Conservation (phyloP, 2,329 filamentous ascomycete genomes). For the Penicillium glabrum region DNA sequence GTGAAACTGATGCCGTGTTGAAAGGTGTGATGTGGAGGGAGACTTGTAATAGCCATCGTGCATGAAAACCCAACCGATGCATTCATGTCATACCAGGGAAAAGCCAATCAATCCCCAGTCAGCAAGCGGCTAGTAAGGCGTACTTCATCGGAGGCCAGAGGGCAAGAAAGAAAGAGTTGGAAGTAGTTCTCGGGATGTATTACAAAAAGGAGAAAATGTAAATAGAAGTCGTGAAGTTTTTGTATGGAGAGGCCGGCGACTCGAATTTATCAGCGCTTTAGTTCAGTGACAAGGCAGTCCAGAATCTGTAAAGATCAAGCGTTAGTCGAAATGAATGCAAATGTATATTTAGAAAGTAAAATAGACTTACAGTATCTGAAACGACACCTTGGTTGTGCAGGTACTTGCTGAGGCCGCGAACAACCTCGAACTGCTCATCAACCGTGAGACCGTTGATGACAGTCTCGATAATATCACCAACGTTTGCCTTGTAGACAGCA, state of each 20-base stretch:
- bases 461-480: conserved; percentile 84
- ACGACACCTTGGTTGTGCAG: conserved; percentile 63
- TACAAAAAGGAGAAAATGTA: conserved; percentile 12
- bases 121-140: conserved; percentile 2
- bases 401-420: conserved; percentile 62
- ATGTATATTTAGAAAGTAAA: too few species aligned
- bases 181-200: conserved; percentile 9
- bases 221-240: conserved; percentile 14
- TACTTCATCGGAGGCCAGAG: neutral
- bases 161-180: conserved; percentile 1
- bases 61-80: conserved; percentile 2
- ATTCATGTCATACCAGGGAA: conserved; percentile 13
- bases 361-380: conserved; percentile 50
- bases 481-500: conserved; percentile 78
- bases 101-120: conserved; percentile 4
- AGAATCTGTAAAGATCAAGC: conserved; percentile 26
- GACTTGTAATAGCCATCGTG: conserved; percentile 10
- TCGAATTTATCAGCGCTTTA: conserved; percentile 30
- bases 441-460: conserved; percentile 84
- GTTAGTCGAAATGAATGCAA: conserved; percentile 14
- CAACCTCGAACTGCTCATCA: conserved; percentile 85
- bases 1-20: conserved; percentile 9
- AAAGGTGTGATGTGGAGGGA: conserved; percentile 8
- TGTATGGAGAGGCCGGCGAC: neutral
- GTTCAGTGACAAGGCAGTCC: conserved; percentile 38